These are phyloP conservation scores for Fistulinella prunicolor DNA, from an alignment of 768 basidiomycete genomes.

Conservation along the genomic window DNA sequence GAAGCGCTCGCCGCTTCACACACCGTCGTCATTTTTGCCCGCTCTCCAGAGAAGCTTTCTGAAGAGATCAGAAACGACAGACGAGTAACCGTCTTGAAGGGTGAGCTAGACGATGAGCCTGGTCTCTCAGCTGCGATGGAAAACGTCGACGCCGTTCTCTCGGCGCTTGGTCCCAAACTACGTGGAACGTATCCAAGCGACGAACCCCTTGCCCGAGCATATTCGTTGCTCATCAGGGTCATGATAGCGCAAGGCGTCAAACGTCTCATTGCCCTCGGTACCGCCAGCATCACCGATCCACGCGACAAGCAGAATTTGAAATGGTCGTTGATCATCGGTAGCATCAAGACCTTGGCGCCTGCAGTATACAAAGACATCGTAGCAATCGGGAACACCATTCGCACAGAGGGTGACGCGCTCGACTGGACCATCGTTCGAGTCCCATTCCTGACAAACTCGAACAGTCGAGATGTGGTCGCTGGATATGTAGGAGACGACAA, in stretches of 20 bases:
- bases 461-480: conserved; percentile 45
- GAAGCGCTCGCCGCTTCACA: conserved; percentile 46
- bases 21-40: conserved; percentile 58
- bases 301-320: conserved; percentile 51
- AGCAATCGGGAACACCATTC: conserved; percentile 56
- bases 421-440: conserved; percentile 74
- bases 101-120: conserved; percentile 52
- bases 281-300: conserved; percentile 60
- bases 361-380: conserved; percentile 69
- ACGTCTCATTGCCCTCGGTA: conserved; percentile 65
- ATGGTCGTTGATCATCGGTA: conserved; percentile 38
- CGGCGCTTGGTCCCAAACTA: conserved; percentile 55
- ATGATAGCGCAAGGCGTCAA: conserved; percentile 53
- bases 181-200: conserved; percentile 40
- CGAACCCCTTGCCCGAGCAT: conserved; percentile 63
- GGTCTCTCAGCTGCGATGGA: conserved; percentile 51
- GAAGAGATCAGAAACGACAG: conserved; percentile 44
- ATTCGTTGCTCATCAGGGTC: conserved; percentile 49
- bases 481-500: conserved; percentile 70
- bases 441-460: conserved; percentile 53
- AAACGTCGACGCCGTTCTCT: conserved; percentile 60
- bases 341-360: conserved; percentile 39
- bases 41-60: conserved; percentile 62
- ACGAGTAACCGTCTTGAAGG: conserved; percentile 48
- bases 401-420: conserved; percentile 45